Base-by-base conservation (phyloP, 192 early-diverging fungal species). In the Podila minutissima region DNA sequence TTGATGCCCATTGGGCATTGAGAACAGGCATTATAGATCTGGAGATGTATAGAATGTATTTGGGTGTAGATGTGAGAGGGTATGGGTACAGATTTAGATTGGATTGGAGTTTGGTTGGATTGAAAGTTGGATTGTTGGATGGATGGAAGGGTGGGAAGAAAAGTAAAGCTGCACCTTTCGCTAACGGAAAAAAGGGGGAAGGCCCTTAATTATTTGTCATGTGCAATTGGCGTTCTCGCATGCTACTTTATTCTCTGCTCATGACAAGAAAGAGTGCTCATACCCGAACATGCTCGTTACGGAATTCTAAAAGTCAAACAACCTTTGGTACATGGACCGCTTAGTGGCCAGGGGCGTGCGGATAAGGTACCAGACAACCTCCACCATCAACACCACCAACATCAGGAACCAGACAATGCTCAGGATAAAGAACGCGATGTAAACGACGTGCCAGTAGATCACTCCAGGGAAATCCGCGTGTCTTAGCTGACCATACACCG, bases 1-100 rank as follows among this genome's bases (percentile, higher is more conserved):
- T 61, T 7, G 77, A 59, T 6, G 77, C 70, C 77, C 77, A 81
- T 26, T 81, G 77, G 26, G 70, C 67, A 29, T 22, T 59, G 33
- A 81, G 58, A 24, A 73, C 24, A 5, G 77, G 51, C 77, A 81
- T 81, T 22, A 37, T 64, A 33, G 62, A 63, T 26, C 0, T 17
- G 8, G 15, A 63, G 37, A 24, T 29, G 3, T 29, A 29, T 33
- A 24, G 37, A 13, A n/a, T 4, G 61, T 15, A 20, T 20, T 1
- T 20, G 61, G 15, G 22, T n/a, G 13, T 4, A 24, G 4, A 35
- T 2, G 29, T 9, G 9, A 17, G 2, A 10, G 7, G 37, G 37
- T 46, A 12, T 4, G 13, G 29, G 29, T 29, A 29, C 3, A 33
- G 11, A 15, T 64, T 37, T 28, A 35, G 49, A 29, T 33, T 60